Evolutionary conservation across 345 rosid species (phyloP).

Genomic region (Draba incana): DNA sequence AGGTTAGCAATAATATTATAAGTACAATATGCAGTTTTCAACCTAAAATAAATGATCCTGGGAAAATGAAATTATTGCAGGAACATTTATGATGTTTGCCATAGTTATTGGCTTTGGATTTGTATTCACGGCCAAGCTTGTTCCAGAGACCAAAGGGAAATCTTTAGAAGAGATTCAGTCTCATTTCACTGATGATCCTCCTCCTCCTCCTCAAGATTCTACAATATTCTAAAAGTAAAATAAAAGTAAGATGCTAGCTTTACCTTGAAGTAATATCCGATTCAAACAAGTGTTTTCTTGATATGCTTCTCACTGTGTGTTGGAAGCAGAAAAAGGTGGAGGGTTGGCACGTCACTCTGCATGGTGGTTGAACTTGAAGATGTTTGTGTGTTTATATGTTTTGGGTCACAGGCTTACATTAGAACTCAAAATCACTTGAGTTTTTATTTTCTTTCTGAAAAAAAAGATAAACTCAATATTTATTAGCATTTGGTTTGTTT

Average conservation of each 20-base stretch:
- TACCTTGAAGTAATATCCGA: neutral
- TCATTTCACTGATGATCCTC: slow-evolving; percentile 25
- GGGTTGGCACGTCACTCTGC: no score
- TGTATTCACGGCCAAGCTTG: slow-evolving; percentile 49
- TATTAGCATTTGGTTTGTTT: no score
- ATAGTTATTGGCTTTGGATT: slow-evolving; percentile 37
- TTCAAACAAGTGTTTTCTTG: neutral
- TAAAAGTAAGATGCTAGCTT: neutral
- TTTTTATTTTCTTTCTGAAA: no score
- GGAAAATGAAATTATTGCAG: slow-evolving; percentile 38
- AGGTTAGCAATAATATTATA: neutral
- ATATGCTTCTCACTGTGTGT: neutral
- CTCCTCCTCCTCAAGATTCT: slow-evolving; percentile 12
- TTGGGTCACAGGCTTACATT: no score
- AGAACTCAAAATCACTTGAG: no score
- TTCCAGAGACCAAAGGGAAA: slow-evolving; percentile 63
- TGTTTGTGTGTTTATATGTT: no score
- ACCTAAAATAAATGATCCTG: neutral
- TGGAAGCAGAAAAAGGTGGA: no score
- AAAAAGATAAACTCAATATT: no score
- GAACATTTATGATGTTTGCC: slow-evolving; percentile 48
- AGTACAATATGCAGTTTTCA: neutral
- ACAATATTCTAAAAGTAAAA: neutral
- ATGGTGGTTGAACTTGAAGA: no score
- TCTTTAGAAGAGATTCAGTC: slow-evolving; percentile 58